Percentiles rank a stretch among this genome's conserved stretches.
Evolutionary conservation across 805 yeast genomes (phyloP).

Genomic region (Saturnispora besseyi): DNA sequence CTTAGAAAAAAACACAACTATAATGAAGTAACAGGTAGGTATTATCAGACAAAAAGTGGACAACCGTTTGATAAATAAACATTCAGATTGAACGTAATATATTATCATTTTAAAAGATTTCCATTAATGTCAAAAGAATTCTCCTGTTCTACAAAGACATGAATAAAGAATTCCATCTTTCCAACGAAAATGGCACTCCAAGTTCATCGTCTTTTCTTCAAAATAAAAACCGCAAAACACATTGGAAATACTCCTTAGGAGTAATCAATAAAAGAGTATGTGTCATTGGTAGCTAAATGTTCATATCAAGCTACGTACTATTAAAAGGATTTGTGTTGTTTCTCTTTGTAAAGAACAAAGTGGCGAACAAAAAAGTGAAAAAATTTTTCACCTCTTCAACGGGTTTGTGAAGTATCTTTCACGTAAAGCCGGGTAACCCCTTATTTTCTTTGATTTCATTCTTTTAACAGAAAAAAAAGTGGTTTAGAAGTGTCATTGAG

Average conservation of each 20-base stretch:
- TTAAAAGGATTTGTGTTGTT: neutral
- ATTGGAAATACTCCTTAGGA: too few species aligned
- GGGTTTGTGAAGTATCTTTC: neutral
- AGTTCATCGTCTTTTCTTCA: too few species aligned
- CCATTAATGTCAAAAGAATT: neutral
- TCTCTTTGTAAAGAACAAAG: too few species aligned
- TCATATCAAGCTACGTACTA: neutral
- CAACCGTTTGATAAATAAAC: neutral
- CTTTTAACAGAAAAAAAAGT: neutral
- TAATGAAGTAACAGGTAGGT: slow-evolving; percentile 2
- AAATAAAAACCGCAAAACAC: too few species aligned
- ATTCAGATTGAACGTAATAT: neutral
- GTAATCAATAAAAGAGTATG: too few species aligned
- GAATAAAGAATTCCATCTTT: neutral
- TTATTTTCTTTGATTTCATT: neutral
- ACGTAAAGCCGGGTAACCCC: slow-evolving; percentile 3
- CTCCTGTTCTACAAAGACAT: neutral
- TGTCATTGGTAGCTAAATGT: neutral
- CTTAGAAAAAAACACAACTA: neutral
- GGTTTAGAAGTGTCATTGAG: neutral
- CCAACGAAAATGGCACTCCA: neutral
- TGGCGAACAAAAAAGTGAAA: slow-evolving; percentile 1
- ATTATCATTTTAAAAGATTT: neutral
- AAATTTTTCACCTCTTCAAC: neutral
- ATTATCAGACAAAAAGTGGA: neutral